Evolutionary conservation across 2,329 filamentous ascomycete species (phyloP).

Genomic region (Dryadomyces sulphureus): DNA sequence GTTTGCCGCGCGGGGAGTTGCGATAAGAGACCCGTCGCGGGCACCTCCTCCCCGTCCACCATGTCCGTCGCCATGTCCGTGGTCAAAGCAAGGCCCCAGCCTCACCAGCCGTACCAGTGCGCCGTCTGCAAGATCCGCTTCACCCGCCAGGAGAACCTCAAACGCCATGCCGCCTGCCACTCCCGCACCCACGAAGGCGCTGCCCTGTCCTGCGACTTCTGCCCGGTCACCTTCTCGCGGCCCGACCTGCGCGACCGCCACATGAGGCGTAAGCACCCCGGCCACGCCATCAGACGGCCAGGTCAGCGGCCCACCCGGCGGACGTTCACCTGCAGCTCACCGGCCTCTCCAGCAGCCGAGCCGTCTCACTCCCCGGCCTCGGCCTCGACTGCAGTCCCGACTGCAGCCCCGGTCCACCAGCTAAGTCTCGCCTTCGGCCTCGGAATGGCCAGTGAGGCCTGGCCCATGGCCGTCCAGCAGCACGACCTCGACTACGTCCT

Average conservation of each 20-base stretch:
- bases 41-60: not conserved
- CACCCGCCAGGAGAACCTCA: conserved; percentile 25
- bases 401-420: too few species aligned
- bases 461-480: too few species aligned
- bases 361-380: too few species aligned
- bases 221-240: conserved; percentile 24
- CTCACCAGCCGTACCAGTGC: conserved; percentile 24
- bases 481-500: too few species aligned
- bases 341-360: too few species aligned
- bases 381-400: too few species aligned
- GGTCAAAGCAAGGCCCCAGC: not conserved
- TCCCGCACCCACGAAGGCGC: conserved; percentile 16
- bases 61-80: not conserved
- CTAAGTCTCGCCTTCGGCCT: too few species aligned
- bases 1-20: too few species aligned
- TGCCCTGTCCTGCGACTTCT: conserved; percentile 21
- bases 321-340: too few species aligned
- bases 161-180: conserved; percentile 25
- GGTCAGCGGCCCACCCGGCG: too few species aligned
- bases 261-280: conserved; percentile 25
- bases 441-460: too few species aligned
- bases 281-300: conserved; percentile 11
- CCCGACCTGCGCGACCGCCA: conserved; percentile 24
- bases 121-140: conserved; percentile 22
- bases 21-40: too few species aligned